Evolutionary conservation across 768 basidiomycete species (phyloP).

Genomic region (Tylopilus balloui): DNA sequence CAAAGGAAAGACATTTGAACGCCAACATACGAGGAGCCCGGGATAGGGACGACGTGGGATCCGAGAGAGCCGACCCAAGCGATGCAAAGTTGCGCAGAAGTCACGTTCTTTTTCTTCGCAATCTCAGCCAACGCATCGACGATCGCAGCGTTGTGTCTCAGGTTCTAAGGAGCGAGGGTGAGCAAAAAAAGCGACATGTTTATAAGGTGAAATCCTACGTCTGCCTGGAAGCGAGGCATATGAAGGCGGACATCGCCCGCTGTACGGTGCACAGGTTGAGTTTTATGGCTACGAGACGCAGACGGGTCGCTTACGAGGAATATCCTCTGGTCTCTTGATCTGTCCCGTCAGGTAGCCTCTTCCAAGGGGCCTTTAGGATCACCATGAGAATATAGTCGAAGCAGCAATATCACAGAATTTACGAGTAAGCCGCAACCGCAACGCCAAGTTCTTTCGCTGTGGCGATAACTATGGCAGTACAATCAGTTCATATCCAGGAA

Average conservation of each 20-base stretch:
- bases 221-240: neutral
- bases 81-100: neutral
- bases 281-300: neutral
- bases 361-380: neutral
- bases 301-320: neutral
- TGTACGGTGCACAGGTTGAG: neutral
- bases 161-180: neutral
- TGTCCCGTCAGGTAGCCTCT: neutral
- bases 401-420: neutral
- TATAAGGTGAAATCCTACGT: neutral
- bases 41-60: neutral
- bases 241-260: neutral
- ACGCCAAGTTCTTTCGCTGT: neutral
- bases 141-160: neutral
- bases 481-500: neutral
- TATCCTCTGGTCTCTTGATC: neutral
- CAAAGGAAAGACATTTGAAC: neutral
- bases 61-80: neutral
- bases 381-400: neutral
- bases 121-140: neutral
- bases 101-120: neutral
- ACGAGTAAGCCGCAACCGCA: neutral
- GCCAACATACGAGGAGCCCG: neutral
- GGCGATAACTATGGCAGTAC: neutral
- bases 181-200: neutral